Evolutionary conservation across 1,139 yeast species (phyloP).

Genomic region (Kodamaea alishanica): DNA sequence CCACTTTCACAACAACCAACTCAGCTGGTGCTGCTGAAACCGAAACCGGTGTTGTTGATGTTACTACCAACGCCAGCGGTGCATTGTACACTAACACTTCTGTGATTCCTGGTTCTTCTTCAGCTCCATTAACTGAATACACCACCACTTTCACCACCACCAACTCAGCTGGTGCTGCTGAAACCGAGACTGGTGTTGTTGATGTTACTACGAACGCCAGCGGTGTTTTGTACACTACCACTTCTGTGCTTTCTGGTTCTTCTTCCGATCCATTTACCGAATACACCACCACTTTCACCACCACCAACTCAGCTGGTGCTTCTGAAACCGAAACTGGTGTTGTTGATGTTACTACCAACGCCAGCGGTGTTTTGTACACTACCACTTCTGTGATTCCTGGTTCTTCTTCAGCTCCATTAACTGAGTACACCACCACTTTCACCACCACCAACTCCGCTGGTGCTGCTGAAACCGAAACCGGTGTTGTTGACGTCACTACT

Average conservation of each 20-base stretch:
- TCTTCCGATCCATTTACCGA: conserved; percentile 5
- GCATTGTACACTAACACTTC: conserved; percentile 5
- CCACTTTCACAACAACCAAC: conserved; percentile 8
- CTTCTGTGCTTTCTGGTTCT: background rate
- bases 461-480: conserved; percentile 1
- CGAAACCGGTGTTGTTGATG: conserved; percentile 5
- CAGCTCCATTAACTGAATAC: conserved; percentile 14
- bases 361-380: conserved; percentile 10
- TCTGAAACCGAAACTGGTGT: conserved; percentile 3
- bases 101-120: background rate
- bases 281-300: conserved; percentile 8
- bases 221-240: conserved; percentile 9
- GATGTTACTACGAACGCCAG: conserved; percentile 7
- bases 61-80: conserved; percentile 11
- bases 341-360: conserved; percentile 7
- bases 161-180: conserved; percentile 3
- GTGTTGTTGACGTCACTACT: conserved; percentile 6
- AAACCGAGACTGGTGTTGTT: conserved; percentile 5
- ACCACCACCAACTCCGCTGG: conserved; percentile 7
- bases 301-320: conserved; percentile 6
- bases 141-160: conserved; percentile 16
- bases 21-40: conserved; percentile 3
- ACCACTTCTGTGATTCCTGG: conserved; percentile 2
- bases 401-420: conserved; percentile 2
- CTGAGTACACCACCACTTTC: conserved; percentile 8